Conservation (phyloP, 306 rosid genomes). For the Delonix regia region DNA sequence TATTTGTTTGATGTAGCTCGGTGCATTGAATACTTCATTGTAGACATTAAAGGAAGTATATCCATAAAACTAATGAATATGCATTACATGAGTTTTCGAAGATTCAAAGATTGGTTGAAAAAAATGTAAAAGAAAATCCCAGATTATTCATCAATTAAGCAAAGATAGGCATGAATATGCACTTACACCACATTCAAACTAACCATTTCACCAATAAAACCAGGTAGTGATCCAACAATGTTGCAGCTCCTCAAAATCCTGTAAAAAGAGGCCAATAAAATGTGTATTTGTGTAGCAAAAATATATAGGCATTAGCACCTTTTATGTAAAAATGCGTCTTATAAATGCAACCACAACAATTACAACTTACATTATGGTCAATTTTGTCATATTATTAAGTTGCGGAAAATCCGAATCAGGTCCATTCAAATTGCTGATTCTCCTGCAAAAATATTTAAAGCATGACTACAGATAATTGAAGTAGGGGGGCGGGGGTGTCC, state of each 20-base stretch:
- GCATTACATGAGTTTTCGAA: too few species aligned
- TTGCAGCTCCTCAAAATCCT: constrained; percentile 52
- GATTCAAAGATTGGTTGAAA: too few species aligned
- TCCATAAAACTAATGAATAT: not conserved
- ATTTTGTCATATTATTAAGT: constrained; percentile 43
- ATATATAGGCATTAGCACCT: not conserved
- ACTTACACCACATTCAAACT: constrained; percentile 32
- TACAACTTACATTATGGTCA: constrained; percentile 57
- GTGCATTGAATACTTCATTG: not conserved
- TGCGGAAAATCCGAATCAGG: constrained; percentile 53
- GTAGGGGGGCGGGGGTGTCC: not conserved
- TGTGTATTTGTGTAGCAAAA: not conserved
- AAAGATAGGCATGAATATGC: not conserved
- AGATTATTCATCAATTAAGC: not conserved
- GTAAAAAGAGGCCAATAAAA: not conserved
- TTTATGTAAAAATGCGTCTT: not conserved
- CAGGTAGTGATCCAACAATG: constrained; percentile 37
- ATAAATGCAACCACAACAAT: not conserved
- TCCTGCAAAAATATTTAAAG: constrained; percentile 52
- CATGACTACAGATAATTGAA: not conserved
- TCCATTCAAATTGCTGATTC: constrained; percentile 73
- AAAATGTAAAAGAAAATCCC: not conserved
- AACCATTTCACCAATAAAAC: constrained; percentile 9
- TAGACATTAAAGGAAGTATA: too few species aligned
- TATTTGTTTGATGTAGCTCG: not conserved